Base-by-base conservation (phyloP, 768 basidiomycete genomes). In the Trametes sanguinea region DNA sequence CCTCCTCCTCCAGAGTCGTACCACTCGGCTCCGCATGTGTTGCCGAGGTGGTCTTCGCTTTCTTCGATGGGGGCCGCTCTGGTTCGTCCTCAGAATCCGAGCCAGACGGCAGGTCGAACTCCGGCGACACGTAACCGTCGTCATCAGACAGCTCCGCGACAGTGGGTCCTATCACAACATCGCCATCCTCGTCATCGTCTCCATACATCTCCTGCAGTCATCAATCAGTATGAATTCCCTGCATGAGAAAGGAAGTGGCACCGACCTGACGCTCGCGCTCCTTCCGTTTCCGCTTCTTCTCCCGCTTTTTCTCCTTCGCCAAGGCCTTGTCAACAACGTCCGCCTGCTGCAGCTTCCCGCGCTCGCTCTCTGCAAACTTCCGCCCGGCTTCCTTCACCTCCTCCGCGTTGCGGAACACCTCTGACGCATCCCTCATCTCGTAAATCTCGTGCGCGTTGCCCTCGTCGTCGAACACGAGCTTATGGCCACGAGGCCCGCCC, bases 231-330 rank as follows among this genome's bases (percentile, higher is more conserved):
- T 3, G 35, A 2, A 39, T 9, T 27, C 10, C 22, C 35, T 9
- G 54, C 13, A 63, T n/a, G 32, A 8, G 39, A 9, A n/a, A 32
- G 4, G 30, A 27, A 39, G 6, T 2, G 17, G 62, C 63, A 13
- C 64, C 22, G 22, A 74, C 75, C 67, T 68, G 72, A 3, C 62
- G 65, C 70, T 92, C 90, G 40, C 83, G 81, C 58, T 93, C 89
- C 76, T 95, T 96, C 70, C 91, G 78, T 76, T 95, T 96, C 64
- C 92, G 78, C 79, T 96, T 97, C 82, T 92, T 95, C 74, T 97
- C 95, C 64, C 82, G 77, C 76, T 88, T 90, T 83, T 94, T 95
- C 71, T 90, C 92, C 73, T 82, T 89, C 6, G 91, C 94, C 67
- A 92, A 85, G 61, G 84, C 83, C 75, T 90, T 90, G 76, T 99